phyloP scores from a whole-genome alignment of 306 rosid genomes.

The Urtica urens region DNA sequence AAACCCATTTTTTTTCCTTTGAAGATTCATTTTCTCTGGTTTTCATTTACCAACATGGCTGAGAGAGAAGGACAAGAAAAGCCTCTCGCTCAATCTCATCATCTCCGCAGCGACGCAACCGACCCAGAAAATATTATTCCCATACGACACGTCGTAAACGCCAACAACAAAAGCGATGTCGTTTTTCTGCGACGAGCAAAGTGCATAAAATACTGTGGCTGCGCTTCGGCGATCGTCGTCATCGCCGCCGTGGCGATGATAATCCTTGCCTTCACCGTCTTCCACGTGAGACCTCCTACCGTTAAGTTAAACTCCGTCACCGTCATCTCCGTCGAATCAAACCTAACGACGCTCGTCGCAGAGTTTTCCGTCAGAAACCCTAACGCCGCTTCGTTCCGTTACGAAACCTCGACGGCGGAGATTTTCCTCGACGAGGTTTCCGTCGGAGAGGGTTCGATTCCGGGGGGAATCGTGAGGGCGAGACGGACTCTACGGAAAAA shows the following conservation, averaged over 20 bases:
- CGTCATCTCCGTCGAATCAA: neutral
- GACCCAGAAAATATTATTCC: too few relatives aligned
- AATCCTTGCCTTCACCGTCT: conserved; percentile 33
- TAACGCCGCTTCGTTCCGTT: conserved; percentile 30
- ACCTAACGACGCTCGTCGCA: conserved; percentile 16
- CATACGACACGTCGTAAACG: too few relatives aligned
- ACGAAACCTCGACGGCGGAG: conserved; percentile 15
- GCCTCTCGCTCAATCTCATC: conserved; percentile 22
- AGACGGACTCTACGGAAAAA: conserved; percentile 23
- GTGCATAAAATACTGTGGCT: conserved; percentile 32
- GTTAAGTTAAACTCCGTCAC: conserved; percentile 13
- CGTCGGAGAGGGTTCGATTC: conserved; percentile 25
- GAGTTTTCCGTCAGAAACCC: conserved; percentile 32
- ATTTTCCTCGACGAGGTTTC: conserved; percentile 5
- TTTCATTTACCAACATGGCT: conserved; percentile 13
- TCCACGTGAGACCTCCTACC: conserved; percentile 26
- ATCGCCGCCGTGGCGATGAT: conserved; percentile 25
- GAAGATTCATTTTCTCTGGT: too few relatives aligned
- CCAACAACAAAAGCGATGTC: neutral
- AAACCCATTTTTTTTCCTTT: neutral
- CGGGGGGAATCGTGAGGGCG: conserved; percentile 28
- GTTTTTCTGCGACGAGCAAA: neutral
- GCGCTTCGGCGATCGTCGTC: conserved; percentile 23
- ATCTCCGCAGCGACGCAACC: conserved; percentile 13
- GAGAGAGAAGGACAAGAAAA: conserved; percentile 17